A percentile compares a stretch with the other conserved stretches of the same genome.
phyloP scores from a whole-genome alignment of 176 grass and related monocot genomes.

The Poa pratensis region DNA sequence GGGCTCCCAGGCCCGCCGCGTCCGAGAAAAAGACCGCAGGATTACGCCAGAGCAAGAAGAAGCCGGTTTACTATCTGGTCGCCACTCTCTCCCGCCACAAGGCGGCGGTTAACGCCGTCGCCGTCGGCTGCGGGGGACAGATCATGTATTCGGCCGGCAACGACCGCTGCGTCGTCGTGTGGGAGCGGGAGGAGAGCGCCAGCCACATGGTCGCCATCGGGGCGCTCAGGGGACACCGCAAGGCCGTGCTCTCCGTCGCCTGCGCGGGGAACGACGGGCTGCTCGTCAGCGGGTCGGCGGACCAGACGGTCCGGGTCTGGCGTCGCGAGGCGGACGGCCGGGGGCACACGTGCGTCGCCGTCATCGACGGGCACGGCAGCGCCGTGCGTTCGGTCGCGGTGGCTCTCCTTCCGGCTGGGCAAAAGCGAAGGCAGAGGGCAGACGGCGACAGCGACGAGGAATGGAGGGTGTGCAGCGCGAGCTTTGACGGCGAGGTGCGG shows the following conservation, averaged over 20 bases:
- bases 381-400: constrained; percentile 63
- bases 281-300: constrained; percentile 79
- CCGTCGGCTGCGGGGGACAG: constrained; percentile 51
- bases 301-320: constrained; percentile 83
- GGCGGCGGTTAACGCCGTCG: constrained; percentile 83
- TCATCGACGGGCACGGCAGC: constrained; percentile 61
- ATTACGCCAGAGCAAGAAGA: constrained; percentile 11
- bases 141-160: constrained; percentile 72
- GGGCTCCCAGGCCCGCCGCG: constrained; percentile 39
- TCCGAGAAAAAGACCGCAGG: background rate
- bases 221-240: constrained; percentile 64
- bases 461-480: constrained; percentile 72
- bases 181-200: constrained; percentile 91
- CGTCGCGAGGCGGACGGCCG: constrained; percentile 49
- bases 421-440: background rate
- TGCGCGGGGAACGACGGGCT: constrained; percentile 53
- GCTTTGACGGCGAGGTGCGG: constrained; percentile 81
- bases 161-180: constrained; percentile 77
- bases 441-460: constrained; percentile 36
- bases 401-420: background rate
- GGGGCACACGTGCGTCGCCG: constrained; percentile 57
- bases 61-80: constrained; percentile 50
- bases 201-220: constrained; percentile 66
- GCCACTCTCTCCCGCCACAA: constrained; percentile 71
- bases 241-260: constrained; percentile 77